Percentiles rank a stretch among this genome's conserved stretches.
Evolutionary conservation across 768 basidiomycete species (phyloP).

Genomic region (Paxillus rubicundulus): DNA sequence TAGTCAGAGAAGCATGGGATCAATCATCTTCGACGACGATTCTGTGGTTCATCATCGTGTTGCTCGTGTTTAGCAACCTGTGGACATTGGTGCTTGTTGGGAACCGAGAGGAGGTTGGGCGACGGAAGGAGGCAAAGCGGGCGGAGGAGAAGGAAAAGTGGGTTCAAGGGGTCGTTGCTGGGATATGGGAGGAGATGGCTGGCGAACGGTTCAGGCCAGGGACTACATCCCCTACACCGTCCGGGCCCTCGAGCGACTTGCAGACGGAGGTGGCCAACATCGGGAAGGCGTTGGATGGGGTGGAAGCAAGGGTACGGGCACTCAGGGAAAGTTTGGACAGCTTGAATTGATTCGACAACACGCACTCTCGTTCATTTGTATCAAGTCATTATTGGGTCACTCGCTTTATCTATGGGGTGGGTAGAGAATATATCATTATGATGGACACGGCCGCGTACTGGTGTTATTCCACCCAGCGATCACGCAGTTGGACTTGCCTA

Average conservation of each 20-base stretch:
- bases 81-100: conserved; percentile 56
- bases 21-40: conserved; percentile 70
- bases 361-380: background rate
- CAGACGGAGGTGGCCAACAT: conserved; percentile 50
- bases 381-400: background rate
- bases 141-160: conserved; percentile 70
- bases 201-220: conserved; percentile 37
- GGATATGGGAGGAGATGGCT: conserved; percentile 70
- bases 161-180: conserved; percentile 69
- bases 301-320: conserved; percentile 55
- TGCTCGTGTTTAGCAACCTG: conserved; percentile 76
- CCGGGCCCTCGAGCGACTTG: conserved; percentile 32
- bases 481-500: no score
- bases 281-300: conserved; percentile 47
- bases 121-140: conserved; percentile 48
- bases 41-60: conserved; percentile 68
- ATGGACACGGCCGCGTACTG: background rate
- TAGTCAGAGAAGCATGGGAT: conserved; percentile 78
- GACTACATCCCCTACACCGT: conserved; percentile 16
- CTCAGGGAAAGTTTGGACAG: conserved; percentile 44
- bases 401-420: background rate
- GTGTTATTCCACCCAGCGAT: no score
- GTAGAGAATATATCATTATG: background rate
- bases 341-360: conserved; percentile 22
- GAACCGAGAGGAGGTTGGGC: conserved; percentile 44